Conservation (phyloP, 257 asterid genomes). For the Knoxia roxburghii region DNA sequence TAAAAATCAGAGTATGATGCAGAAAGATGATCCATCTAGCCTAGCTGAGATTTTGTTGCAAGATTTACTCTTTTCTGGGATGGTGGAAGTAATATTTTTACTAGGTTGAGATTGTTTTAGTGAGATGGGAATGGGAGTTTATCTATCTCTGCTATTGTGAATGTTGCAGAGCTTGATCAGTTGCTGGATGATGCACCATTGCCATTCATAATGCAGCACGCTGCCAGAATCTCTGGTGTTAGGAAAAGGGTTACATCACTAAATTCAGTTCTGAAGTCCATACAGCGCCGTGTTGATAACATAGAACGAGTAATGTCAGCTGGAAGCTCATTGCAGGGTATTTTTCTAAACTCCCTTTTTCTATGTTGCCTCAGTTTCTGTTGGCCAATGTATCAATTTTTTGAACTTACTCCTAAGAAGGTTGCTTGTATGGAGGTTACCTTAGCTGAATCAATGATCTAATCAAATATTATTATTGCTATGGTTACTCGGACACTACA, state of each 20-base stretch:
- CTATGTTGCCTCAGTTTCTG: conserved; percentile 6
- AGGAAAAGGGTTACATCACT: conserved; percentile 75
- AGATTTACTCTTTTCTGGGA: neutral
- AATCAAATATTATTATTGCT: too few relatives aligned
- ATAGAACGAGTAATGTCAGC: conserved; percentile 73
- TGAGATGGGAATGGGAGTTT: neutral
- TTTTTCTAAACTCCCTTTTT: conserved; percentile 14
- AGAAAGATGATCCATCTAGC: too few relatives aligned
- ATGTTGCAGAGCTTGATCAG: conserved; percentile 73
- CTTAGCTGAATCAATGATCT: too few relatives aligned
- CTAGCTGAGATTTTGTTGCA: too few relatives aligned
- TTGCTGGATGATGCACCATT: conserved; percentile 92
- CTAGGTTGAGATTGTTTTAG: neutral
- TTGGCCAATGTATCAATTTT: neutral
- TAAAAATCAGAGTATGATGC: too few relatives aligned
- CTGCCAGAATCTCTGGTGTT: conserved; percentile 79
- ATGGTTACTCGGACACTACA: too few relatives aligned
- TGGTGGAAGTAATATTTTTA: neutral
- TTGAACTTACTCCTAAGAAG: too few relatives aligned
- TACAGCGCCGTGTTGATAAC: conserved; percentile 80
- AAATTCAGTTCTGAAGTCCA: conserved; percentile 78
- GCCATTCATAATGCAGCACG: conserved; percentile 94
- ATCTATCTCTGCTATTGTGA: neutral
- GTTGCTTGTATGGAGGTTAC: too few relatives aligned
- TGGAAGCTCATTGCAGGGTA: conserved; percentile 50